Evolutionary conservation across 495 filamentous ascomycete genomes (phyloP).

Genomic region (Penicillium bovifimosum): DNA sequence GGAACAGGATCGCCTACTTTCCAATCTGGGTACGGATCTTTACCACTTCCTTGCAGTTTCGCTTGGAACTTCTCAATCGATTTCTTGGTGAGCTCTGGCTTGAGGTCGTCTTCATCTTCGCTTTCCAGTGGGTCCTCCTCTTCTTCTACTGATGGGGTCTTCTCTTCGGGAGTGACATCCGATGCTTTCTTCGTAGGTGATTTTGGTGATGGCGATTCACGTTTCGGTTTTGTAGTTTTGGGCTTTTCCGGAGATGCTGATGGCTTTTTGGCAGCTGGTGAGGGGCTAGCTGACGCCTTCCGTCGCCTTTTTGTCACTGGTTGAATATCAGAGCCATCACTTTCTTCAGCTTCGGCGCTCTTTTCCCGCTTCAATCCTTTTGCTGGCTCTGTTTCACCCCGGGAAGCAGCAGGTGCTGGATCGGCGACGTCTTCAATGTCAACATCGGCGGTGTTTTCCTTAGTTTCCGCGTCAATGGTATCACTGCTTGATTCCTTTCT

Average conservation of each 20-base stretch:
- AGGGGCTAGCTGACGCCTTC: constrained; percentile 16
- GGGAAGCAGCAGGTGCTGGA: not conserved
- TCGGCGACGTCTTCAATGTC: constrained; percentile 27
- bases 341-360: constrained; percentile 35
- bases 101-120: constrained; percentile 64
- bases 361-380: constrained; percentile 37
- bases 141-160: constrained; percentile 37
- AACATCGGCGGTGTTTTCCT: constrained; percentile 39
- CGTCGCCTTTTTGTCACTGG: constrained; percentile 44
- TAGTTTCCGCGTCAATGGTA: constrained; percentile 12
- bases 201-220: constrained; percentile 20
- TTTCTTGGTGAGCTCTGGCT: constrained; percentile 69
- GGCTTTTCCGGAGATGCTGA: constrained; percentile 23
- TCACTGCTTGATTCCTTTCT: constrained; percentile 25
- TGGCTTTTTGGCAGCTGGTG: constrained; percentile 19
- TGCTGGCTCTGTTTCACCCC: constrained; percentile 5
- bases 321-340: constrained; percentile 47
- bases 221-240: constrained; percentile 15
- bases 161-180: constrained; percentile 34
- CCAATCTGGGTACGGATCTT: constrained; percentile 94
- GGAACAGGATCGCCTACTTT: constrained; percentile 80
- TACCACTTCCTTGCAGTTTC: constrained; percentile 55
- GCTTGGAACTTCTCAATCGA: constrained; percentile 80
- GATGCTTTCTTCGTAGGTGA: constrained; percentile 30
- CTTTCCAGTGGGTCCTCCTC: constrained; percentile 47